These are phyloP conservation scores for Hypericum androsaemum DNA, from an alignment of 345 rosid genomes.

Conservation along the genomic window DNA sequence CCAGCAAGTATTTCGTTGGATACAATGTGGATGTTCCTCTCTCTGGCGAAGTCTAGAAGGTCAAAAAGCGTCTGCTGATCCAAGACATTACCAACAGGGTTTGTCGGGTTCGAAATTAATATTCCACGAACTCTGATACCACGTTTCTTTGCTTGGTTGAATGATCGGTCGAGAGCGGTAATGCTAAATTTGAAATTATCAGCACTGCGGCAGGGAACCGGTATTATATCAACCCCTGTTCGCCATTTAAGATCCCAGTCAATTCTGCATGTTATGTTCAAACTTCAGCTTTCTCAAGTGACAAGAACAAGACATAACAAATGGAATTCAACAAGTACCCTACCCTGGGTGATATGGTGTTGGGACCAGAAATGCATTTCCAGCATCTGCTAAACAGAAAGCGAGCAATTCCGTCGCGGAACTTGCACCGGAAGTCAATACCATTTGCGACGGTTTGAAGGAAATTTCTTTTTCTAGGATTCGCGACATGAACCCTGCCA, in stretches of 20 bases:
- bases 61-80: conserved; percentile 50
- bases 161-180: conserved; percentile 71
- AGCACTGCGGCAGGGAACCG: conserved; percentile 78
- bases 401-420: conserved; percentile 75
- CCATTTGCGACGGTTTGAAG: conserved; percentile 54
- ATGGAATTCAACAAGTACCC: not conserved
- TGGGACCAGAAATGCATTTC: conserved; percentile 90
- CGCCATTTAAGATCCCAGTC: conserved; percentile 82
- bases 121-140: conserved; percentile 73
- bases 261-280: conserved; percentile 37
- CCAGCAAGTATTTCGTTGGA: conserved; percentile 68
- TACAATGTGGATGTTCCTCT: conserved; percentile 76
- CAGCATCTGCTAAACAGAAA: conserved; percentile 86
- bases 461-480: conserved; percentile 38
- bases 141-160: conserved; percentile 79
- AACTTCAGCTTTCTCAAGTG: conserved; percentile 11
- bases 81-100: conserved; percentile 57
- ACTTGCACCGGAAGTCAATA: conserved; percentile 58
- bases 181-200: conserved; percentile 61
- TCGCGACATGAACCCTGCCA: conserved; percentile 70
- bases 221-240: conserved; percentile 80
- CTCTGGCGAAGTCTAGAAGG: conserved; percentile 75
- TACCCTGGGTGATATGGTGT: conserved; percentile 81
- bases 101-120: conserved; percentile 68
- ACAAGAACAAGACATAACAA: conserved; percentile 5